Evolutionary conservation across 2,329 filamentous ascomycete species (phyloP).

Genomic region (Sclerotinia borealis): DNA sequence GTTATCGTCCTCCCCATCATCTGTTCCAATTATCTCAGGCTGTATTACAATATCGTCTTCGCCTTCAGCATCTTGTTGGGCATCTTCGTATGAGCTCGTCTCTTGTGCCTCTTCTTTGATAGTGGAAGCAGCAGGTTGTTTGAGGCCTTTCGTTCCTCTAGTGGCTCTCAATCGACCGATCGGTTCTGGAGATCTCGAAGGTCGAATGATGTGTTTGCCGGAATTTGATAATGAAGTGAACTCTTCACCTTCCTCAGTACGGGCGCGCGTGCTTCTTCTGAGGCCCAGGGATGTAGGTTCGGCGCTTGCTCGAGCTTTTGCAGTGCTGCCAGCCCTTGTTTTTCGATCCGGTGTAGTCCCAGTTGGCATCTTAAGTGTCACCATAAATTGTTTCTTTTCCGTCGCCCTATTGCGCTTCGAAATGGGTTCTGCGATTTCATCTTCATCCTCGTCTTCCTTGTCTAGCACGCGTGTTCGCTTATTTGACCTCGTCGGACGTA

Average conservation of each 20-base stretch:
- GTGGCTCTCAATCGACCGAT: slow-evolving; percentile 31
- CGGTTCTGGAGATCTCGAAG: slow-evolving; percentile 50
- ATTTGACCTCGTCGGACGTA: slow-evolving; percentile 20
- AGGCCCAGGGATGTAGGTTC: slow-evolving; percentile 26
- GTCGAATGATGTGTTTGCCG: slow-evolving; percentile 49
- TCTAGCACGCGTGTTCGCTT: slow-evolving; percentile 23
- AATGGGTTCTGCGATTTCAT: slow-evolving; percentile 15
- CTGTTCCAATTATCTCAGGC: slow-evolving; percentile 9
- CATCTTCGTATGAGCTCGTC: slow-evolving; percentile 29
- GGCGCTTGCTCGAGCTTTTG: slow-evolving; percentile 22
- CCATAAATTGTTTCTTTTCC: slow-evolving; percentile 19
- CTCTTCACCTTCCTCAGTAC: slow-evolving; percentile 45
- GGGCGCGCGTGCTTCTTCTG: slow-evolving; percentile 29
- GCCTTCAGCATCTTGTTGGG: slow-evolving; percentile 21
- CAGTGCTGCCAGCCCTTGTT: slow-evolving; percentile 29
- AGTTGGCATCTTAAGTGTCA: slow-evolving; percentile 29
- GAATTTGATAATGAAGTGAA: slow-evolving; percentile 55
- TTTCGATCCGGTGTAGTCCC: slow-evolving; percentile 16
- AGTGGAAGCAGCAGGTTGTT: slow-evolving; percentile 26
- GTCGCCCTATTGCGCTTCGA: slow-evolving; percentile 5
- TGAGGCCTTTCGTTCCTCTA: slow-evolving; percentile 30
- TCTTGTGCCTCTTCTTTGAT: slow-evolving; percentile 34
- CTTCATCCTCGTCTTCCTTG: slow-evolving; percentile 26
- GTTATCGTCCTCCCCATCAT: slow-evolving; percentile 12
- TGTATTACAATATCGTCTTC: slow-evolving; percentile 7